Conservation (phyloP, 352 stramenopile genomes). For the Globisporangium iwayamae region DNA sequence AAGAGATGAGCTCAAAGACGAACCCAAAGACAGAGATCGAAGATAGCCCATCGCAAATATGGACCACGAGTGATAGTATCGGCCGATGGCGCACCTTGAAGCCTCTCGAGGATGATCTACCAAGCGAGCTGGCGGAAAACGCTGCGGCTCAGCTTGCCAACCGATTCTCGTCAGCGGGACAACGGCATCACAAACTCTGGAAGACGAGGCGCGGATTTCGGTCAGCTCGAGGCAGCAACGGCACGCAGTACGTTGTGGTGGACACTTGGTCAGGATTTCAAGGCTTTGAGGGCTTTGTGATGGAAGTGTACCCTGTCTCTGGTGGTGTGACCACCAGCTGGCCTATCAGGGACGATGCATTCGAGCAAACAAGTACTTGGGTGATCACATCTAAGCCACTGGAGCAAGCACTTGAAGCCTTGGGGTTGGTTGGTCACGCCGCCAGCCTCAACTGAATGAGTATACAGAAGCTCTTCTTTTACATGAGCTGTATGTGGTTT, state of each 20-base stretch:
- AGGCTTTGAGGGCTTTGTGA: constrained; percentile 1
- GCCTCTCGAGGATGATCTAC: constrained; percentile 1
- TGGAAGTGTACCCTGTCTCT: constrained; percentile 2
- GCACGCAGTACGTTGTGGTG: not conserved
- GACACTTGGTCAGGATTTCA: constrained; percentile 8
- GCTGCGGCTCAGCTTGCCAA: not conserved
- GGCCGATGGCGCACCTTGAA: not conserved
- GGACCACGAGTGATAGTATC: not conserved
- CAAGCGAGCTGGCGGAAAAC: not conserved
- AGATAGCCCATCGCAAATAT: not conserved
- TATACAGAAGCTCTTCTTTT: not conserved
- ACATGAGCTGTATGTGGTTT: not conserved
- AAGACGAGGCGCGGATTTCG: not conserved
- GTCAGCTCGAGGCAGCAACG: not conserved
- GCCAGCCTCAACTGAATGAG: not conserved
- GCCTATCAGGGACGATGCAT: not conserved
- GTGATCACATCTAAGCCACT: constrained; percentile 6
- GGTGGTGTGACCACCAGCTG: not conserved
- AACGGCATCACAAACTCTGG: not conserved
- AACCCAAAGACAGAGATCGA: not conserved
- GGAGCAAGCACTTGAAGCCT: not conserved
- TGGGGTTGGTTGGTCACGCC: not conserved
- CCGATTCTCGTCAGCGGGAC: not conserved
- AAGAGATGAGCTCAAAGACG: not conserved
- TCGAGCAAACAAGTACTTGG: not conserved